Conservation (phyloP, 2,329 filamentous ascomycete species). For the Monosporascus sp. region DNA sequence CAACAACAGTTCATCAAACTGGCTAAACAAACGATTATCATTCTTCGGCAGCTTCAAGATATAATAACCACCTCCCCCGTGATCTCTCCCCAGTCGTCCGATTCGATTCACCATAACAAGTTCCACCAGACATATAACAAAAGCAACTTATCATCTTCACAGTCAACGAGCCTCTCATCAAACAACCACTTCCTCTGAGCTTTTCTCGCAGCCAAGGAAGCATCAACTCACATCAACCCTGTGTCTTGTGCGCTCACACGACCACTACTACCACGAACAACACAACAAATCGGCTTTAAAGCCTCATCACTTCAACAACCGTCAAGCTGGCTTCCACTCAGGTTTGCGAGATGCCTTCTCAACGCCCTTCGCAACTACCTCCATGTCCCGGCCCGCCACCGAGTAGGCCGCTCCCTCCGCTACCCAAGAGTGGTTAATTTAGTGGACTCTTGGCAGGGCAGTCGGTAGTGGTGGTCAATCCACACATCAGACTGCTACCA, state of each 20-base stretch:
- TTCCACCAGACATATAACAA: constrained; percentile 9
- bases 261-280: not conserved
- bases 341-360: constrained; percentile 47
- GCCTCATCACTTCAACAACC: constrained; percentile 11
- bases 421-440: constrained; percentile 54
- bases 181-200: not conserved
- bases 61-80: constrained; percentile 25
- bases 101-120: constrained; percentile 20
- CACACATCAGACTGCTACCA: not conserved
- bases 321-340: constrained; percentile 24
- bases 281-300: constrained; percentile 6
- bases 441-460: not conserved
- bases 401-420: constrained; percentile 58
- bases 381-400: constrained; percentile 63
- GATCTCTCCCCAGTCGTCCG: constrained; percentile 9
- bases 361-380: constrained; percentile 61
- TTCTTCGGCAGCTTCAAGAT: constrained; percentile 20
- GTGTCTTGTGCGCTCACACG: not conserved
- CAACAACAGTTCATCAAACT: constrained; percentile 8
- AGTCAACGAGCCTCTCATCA: not conserved
- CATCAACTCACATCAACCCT: not conserved
- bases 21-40: constrained; percentile 17
- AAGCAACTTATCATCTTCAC: constrained; percentile 12
- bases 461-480: not conserved
- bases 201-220: too few relatives aligned